A percentile compares a stretch with the other conserved stretches of the same genome.
Evolutionary conservation across 1,284 basidiomycete genomes (phyloP).

Genomic region (Trametes polyzona): DNA sequence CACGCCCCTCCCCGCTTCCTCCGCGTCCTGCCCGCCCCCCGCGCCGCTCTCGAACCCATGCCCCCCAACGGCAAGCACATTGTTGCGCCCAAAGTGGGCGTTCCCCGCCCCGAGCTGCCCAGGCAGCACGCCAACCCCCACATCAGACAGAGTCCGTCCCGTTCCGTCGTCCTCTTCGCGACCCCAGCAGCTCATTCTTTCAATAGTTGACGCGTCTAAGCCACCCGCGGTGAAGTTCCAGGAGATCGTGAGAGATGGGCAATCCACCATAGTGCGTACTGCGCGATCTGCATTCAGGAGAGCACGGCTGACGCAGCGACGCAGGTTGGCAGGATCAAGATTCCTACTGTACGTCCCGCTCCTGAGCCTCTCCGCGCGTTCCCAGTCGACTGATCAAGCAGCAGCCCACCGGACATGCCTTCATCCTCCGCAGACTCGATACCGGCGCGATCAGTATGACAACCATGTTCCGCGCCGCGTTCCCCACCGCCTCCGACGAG

Average conservation of each 20-base stretch:
- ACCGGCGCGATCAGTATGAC: conserved; percentile 95
- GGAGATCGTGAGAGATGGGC: conserved; percentile 67
- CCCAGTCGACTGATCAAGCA: conserved; percentile 23
- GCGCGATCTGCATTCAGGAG: conserved; percentile 8
- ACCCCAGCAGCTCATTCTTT: conserved; percentile 13
- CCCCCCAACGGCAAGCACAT: conserved; percentile 18
- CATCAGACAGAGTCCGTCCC: conserved; percentile 42
- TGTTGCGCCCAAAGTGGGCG: conserved; percentile 22
- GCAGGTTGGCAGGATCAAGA: conserved; percentile 90
- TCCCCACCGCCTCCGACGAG: conserved; percentile 81
- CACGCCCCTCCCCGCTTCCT: conserved; percentile 9
- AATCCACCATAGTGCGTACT: conserved; percentile 62
- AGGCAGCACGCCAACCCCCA: conserved; percentile 43
- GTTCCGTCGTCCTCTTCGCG: conserved; percentile 23
- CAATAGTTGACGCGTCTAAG: conserved; percentile 36
- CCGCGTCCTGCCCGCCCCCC: neutral
- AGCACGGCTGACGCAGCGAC: conserved; percentile 14
- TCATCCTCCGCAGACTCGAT: conserved; percentile 94
- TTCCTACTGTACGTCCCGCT: conserved; percentile 75
- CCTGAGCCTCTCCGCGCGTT: neutral
- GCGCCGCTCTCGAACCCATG: conserved; percentile 16
- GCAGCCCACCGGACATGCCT: conserved; percentile 82
- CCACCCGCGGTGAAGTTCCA: conserved; percentile 65
- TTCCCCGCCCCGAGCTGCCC: conserved; percentile 44
- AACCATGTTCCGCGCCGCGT: conserved; percentile 98